Conservation (phyloP, 2,329 filamentous ascomycete species). For the Escovopsis sp. region DNA sequence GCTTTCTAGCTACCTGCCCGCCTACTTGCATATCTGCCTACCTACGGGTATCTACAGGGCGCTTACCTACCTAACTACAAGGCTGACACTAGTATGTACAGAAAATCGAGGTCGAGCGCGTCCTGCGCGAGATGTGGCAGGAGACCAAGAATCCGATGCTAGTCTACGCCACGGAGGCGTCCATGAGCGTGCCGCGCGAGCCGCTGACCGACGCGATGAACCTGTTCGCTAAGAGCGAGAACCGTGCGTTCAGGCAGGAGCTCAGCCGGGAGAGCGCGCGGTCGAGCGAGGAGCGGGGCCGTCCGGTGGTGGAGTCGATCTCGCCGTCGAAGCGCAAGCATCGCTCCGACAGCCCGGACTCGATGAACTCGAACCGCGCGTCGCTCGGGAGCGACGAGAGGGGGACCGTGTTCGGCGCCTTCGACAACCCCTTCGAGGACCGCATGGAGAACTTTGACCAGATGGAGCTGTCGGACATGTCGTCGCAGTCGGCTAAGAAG, state of each 20-base stretch:
- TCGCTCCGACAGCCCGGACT: conserved; percentile 28
- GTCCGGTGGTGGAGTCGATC: conserved; percentile 21
- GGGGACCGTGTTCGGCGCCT: no score
- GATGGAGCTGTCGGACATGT: conserved; percentile 15
- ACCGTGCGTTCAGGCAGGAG: conserved; percentile 35
- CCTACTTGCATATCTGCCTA: no score
- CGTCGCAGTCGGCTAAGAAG: neutral
- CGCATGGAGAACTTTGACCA: conserved; percentile 9
- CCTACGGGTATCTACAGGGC: no score
- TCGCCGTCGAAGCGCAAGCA: conserved; percentile 32
- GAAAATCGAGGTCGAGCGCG: conserved; percentile 31
- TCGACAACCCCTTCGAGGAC: conserved; percentile 17
- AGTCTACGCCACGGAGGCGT: conserved; percentile 38
- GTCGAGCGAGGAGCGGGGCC: conserved; percentile 7
- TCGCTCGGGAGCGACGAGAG: conserved; percentile 27
- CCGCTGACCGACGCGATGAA: conserved; percentile 24
- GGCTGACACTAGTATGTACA: conserved; percentile 14
- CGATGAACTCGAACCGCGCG: conserved; percentile 30
- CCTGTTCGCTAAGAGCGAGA: conserved; percentile 35
- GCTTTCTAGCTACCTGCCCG: no score
- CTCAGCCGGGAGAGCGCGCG: conserved; percentile 23
- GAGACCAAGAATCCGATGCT: conserved; percentile 33
- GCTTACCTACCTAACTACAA: neutral
- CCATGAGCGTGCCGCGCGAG: conserved; percentile 19
- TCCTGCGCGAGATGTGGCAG: conserved; percentile 29